Conservation (phyloP, 2,329 filamentous ascomycete species). For the Clarireedia sp. region DNA sequence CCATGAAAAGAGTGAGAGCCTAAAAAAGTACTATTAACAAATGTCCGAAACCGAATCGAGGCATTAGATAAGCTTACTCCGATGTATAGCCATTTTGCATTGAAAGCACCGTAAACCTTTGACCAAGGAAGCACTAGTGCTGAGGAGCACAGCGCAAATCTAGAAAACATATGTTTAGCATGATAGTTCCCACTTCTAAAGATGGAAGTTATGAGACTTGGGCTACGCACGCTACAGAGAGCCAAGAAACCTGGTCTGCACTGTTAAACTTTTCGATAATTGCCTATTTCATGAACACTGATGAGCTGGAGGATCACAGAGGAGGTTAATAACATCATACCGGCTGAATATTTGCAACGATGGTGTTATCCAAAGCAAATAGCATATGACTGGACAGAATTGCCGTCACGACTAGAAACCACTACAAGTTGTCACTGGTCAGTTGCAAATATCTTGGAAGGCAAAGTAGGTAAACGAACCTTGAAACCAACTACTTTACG, state of each 20-base stretch:
- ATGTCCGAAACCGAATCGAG: not conserved
- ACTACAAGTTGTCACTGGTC: not conserved
- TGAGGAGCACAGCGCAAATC: too few species aligned
- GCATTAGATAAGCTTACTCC: slow-evolving; percentile 21
- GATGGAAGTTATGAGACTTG: too few species aligned
- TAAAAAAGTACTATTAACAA: not conserved
- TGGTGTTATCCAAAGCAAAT: slow-evolving; percentile 4
- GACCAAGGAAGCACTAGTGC: too few species aligned
- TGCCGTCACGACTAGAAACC: not conserved
- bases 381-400: slow-evolving; percentile 1
- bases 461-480: too few species aligned
- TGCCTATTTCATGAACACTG: not conserved
- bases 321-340: not conserved
- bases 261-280: not conserved
- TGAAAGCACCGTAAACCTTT: slow-evolving; percentile 27
- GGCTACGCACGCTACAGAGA: not conserved
- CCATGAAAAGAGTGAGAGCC: slow-evolving; percentile 19
- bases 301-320: too few species aligned
- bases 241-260: not conserved
- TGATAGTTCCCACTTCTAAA: too few species aligned
- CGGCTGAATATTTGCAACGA: not conserved
- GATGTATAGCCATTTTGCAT: slow-evolving; percentile 28
- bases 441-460: too few species aligned
- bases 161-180: too few species aligned
- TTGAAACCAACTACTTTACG: too few species aligned